Evolutionary conservation across 176 grass and related monocot species (phyloP).

Genomic region (Carex littledalei): DNA sequence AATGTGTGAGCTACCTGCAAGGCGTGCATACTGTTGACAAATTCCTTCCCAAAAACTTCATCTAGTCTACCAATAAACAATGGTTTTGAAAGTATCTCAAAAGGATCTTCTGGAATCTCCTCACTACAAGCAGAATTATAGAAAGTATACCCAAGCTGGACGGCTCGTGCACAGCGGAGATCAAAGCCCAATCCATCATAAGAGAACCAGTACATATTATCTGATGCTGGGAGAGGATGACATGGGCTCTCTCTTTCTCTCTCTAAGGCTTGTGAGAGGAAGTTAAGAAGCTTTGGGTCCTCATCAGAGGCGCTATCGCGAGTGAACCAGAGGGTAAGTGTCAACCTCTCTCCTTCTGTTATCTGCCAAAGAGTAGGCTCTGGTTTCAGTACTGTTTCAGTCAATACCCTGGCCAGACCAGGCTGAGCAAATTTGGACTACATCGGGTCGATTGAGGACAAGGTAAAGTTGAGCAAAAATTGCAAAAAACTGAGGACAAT

Average conservation of each 20-base stretch:
- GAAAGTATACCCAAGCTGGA: slow-evolving; percentile 51
- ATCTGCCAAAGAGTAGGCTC: slow-evolving; percentile 44
- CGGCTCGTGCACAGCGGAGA: slow-evolving; percentile 56
- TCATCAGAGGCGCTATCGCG: slow-evolving; percentile 64
- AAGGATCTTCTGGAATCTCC: slow-evolving; percentile 24
- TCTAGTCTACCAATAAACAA: slow-evolving; percentile 43
- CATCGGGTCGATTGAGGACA: background rate
- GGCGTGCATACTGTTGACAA: slow-evolving; percentile 74
- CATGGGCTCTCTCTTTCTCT: slow-evolving; percentile 33
- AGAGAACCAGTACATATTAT: slow-evolving; percentile 84
- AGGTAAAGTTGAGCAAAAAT: background rate
- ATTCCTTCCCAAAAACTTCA: slow-evolving; percentile 55
- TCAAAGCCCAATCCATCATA: slow-evolving; percentile 66
- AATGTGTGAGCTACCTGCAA: slow-evolving; percentile 56
- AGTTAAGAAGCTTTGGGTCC: slow-evolving; percentile 76
- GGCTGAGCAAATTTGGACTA: background rate
- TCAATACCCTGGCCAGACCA: background rate
- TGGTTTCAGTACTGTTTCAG: slow-evolving; percentile 12
- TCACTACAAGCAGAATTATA: slow-evolving; percentile 2
- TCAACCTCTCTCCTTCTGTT: slow-evolving; percentile 86
- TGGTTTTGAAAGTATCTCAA: slow-evolving; percentile 54
- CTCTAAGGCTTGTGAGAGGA: slow-evolving; percentile 55
- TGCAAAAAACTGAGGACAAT: background rate
- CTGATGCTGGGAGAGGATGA: slow-evolving; percentile 62
- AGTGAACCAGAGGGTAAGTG: slow-evolving; percentile 86